Base-by-base conservation (phyloP, 495 filamentous ascomycete species). In the Penicillium maclennaniae region DNA sequence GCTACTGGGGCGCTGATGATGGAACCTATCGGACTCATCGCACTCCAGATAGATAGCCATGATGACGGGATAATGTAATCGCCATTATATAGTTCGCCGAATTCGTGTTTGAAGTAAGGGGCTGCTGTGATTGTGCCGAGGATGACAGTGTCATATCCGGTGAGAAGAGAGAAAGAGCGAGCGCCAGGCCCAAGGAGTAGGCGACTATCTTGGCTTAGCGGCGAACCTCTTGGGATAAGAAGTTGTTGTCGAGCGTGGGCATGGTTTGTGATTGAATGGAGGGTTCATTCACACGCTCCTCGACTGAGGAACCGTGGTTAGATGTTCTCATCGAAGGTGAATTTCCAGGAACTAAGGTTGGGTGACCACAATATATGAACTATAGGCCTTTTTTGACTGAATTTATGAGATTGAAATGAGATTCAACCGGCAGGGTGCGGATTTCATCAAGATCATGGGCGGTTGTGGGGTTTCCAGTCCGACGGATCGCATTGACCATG, bases 371-470 rank as follows among this genome's bases (percentile, higher is more conserved):
- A n/a, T n/a, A n/a, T n/a, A n/a, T n/a, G n/a, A n/a, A n/a, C n/a
- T n/a, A n/a, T n/a, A n/a, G n/a, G n/a, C n/a, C n/a, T n/a, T n/a
- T n/a, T n/a, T n/a, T n/a, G n/a, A n/a, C n/a, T n/a, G n/a, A n/a
- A n/a, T n/a, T n/a, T n/a, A n/a, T n/a, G n/a, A n/a, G n/a, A n/a
- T n/a, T n/a, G n/a, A n/a, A n/a, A n/a, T n/a, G n/a, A n/a, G n/a
- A n/a, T n/a, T n/a, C n/a, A n/a, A n/a, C n/a, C 68, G 79, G 5
- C 63, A 59, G 10, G 79, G 80, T 0, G 73, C 78, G 1, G 74
- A 82, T 43, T 81, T 81, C 48, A 72, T 83, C 63, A 83, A 83
- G 63, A 81, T 83, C 47, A 81, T 83, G 79, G 64, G 68, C 7
- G 73, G 75, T 4, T 78, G 79, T 0, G 80, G 79, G 1, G 79